Conservation (phyloP, 2,329 filamentous ascomycete genomes). For the Neurospora sp. region DNA sequence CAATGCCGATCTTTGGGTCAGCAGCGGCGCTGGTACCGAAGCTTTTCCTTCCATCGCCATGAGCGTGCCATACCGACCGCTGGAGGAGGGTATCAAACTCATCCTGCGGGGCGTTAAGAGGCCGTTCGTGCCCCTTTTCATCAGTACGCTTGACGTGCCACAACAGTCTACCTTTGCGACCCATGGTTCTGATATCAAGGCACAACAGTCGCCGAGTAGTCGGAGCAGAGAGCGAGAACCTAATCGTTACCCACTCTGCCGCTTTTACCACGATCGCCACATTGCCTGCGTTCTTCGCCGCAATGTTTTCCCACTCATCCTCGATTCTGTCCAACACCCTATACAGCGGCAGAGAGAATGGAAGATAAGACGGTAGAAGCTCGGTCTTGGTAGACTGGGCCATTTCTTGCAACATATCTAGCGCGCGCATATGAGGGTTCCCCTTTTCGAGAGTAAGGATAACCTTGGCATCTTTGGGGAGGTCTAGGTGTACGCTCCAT, state of each 20-base stretch:
- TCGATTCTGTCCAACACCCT: constrained; percentile 52
- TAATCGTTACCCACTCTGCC: constrained; percentile 48
- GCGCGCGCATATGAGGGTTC: constrained; percentile 59
- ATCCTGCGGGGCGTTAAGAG: constrained; percentile 21
- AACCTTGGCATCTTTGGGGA: constrained; percentile 42
- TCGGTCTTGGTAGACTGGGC: constrained; percentile 47
- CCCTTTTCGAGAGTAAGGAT: constrained; percentile 48
- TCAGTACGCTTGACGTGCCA: constrained; percentile 14
- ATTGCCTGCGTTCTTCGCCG: constrained; percentile 32
- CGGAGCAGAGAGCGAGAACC: constrained; percentile 34
- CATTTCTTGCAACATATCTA: constrained; percentile 47
- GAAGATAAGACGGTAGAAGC: constrained; percentile 44
- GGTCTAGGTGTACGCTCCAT: constrained; percentile 49
- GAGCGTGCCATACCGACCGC: constrained; percentile 33
- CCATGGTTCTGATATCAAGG: constrained; percentile 42
- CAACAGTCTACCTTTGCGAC: constrained; percentile 33
- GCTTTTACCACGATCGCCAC: constrained; percentile 44
- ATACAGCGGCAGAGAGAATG: constrained; percentile 55
- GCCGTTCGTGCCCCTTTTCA: constrained; percentile 10
- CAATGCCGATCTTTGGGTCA: constrained; percentile 31
- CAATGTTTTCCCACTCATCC: constrained; percentile 35
- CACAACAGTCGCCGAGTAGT: constrained; percentile 28
- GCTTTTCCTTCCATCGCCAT: constrained; percentile 37
- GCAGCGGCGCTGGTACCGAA: constrained; percentile 38
- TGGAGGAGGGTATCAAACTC: constrained; percentile 31